Conservation (phyloP, 768 basidiomycete genomes). For the Hysterangium stoloniferum region DNA sequence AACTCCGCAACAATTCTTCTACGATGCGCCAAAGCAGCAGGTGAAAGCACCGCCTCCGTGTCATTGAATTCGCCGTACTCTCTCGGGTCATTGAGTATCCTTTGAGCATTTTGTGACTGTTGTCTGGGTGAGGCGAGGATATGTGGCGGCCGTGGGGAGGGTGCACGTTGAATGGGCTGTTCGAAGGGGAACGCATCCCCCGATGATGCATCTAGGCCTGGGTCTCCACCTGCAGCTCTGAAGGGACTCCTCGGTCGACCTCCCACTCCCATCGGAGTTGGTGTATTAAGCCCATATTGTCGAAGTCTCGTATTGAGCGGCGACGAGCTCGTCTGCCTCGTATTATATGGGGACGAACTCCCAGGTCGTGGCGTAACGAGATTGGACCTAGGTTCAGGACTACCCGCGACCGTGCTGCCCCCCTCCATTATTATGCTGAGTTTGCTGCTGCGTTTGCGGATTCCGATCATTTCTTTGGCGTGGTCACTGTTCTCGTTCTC, state of each 20-base stretch:
- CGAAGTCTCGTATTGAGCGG: background rate
- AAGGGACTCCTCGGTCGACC: background rate
- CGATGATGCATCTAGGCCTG: background rate
- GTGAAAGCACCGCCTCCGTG: background rate
- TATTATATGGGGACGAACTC: background rate
- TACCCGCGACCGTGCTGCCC: conserved; percentile 4
- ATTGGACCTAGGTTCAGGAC: conserved; percentile 1
- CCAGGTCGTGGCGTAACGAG: background rate
- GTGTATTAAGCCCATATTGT: too few species aligned
- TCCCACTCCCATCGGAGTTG: background rate
- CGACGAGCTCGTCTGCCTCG: background rate
- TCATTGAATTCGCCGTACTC: conserved; percentile 6
- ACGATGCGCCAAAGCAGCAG: background rate
- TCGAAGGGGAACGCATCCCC: background rate
- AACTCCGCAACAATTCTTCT: background rate
- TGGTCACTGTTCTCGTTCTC: too few species aligned
- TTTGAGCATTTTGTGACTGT: background rate
- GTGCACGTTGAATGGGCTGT: background rate
- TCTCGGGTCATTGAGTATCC: conserved; percentile 4
- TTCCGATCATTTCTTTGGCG: too few species aligned
- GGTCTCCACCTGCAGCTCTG: too few species aligned
- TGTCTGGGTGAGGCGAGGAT: background rate
- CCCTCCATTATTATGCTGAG: conserved; percentile 8
- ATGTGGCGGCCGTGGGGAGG: background rate
- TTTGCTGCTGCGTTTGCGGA: background rate